Evolutionary conservation across 768 basidiomycete genomes (phyloP), one percentile per base, ranked within the genome.

Genomic region (Tylopilus balloui): DNA sequence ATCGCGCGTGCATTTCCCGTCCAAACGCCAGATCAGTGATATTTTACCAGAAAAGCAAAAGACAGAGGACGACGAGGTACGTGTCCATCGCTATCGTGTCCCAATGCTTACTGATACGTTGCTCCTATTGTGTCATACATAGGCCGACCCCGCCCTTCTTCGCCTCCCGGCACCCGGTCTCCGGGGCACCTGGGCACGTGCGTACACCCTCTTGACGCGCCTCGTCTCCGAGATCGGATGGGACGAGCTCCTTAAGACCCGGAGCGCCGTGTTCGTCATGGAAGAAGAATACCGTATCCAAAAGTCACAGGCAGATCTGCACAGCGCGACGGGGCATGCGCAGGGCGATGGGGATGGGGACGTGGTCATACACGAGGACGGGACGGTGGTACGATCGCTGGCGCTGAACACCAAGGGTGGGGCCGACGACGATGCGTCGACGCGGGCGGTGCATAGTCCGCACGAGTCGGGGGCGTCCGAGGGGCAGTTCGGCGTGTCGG

Each of bases 231-330:
- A 92, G 55, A 93, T 99, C 57, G 96, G 96, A 0, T 99, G 96
- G 96, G 96, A 99, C 70, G 96, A 98, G 72, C 79, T 98, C 3
- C 77, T 99, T 48, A 93, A 93, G 73, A 88, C 90, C 13, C 84
- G 96, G 78, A 92, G 90, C 67, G 71, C 75, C 31, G 96, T 99
- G 13, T 98, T 99, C 68, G 96, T 99, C 34, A 99, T 99, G 96
- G 96, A 98, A 66, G 95, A 99, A 65, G 96, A 99, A 66, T 99
- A 99, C 65, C 80, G 96, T 31, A 88, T 90, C 83, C 95, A 97
- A 72, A 97, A 97, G 65, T 85, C 88, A 2, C 81, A 88, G 6
- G 72, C 65, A 2, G 90, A 93, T 24, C 73, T 86, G n/a, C 72
- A 75, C 41, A 65, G 72, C 42, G 64, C 53, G n/a, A 56, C 61